Conservation (phyloP, 768 basidiomycete species). For the Tephrocybe sp. region DNA sequence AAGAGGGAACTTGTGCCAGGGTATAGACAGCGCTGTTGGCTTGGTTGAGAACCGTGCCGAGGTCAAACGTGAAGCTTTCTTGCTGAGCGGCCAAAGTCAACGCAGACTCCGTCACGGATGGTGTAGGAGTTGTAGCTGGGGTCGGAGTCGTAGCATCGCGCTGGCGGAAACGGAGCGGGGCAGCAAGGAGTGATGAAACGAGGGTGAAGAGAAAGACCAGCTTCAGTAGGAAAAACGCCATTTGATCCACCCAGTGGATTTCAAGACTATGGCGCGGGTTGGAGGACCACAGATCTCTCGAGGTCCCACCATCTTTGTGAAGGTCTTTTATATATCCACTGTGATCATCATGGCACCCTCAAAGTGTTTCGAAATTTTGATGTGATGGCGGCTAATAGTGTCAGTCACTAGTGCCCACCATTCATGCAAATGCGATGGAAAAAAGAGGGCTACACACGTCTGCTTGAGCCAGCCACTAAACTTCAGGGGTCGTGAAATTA, state of each 20-base stretch:
- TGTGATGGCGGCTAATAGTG: constrained; percentile 2
- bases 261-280: background rate
- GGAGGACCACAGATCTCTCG: constrained; percentile 19
- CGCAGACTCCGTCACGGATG: constrained; percentile 4
- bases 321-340: constrained; percentile 6
- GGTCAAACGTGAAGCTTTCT: constrained; percentile 17
- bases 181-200: constrained; percentile 8
- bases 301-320: constrained; percentile 3
- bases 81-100: constrained; percentile 17
- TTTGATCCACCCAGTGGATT: constrained; percentile 20
- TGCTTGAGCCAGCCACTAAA: too few species aligned
- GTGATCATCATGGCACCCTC: background rate
- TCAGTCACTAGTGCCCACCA: background rate
- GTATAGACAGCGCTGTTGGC: constrained; percentile 11
- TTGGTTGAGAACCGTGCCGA: constrained; percentile 11
- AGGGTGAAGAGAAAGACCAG: constrained; percentile 16
- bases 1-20: constrained; percentile 14
- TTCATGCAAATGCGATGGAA: too few species aligned
- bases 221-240: constrained; percentile 13
- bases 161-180: constrained; percentile 12
- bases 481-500: too few species aligned
- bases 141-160: background rate
- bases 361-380: constrained; percentile 5
- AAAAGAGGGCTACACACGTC: too few species aligned
- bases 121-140: background rate